These are phyloP conservation scores for Salix arbutifolia DNA, from an alignment of 345 rosid species.

Conservation along the genomic window DNA sequence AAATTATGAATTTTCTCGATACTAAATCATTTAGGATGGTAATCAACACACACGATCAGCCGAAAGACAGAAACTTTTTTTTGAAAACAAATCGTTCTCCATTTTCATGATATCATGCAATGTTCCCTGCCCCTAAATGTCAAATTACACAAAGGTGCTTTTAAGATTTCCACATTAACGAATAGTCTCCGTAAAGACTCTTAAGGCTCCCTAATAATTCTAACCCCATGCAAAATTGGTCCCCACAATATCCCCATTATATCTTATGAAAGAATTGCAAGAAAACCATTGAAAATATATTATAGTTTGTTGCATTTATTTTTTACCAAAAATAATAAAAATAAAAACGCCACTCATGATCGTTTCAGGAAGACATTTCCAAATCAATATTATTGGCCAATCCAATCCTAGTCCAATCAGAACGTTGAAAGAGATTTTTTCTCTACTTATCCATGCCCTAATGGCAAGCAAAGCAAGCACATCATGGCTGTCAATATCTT, in stretches of 20 bases:
- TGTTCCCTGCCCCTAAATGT: background rate
- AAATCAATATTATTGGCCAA: background rate
- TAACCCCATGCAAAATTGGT: background rate
- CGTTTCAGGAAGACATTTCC: background rate
- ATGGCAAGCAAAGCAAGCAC: background rate
- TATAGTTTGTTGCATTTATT: background rate
- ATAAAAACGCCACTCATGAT: background rate
- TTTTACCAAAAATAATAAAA: background rate
- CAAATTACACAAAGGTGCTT: background rate
- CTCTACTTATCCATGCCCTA: background rate
- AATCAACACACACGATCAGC: too few relatives aligned
- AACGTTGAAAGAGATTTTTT: background rate
- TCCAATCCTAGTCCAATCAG: background rate
- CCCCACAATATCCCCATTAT: background rate
- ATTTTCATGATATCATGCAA: too few relatives aligned
- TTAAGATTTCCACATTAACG: background rate
- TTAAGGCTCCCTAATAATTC: background rate
- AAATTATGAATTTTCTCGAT: too few relatives aligned
- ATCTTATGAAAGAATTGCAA: too few relatives aligned
- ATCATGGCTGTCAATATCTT: background rate
- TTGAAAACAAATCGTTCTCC: too few relatives aligned
- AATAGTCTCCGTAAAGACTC: background rate
- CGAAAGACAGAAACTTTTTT: too few relatives aligned
- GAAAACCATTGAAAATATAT: background rate
- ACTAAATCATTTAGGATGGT: too few relatives aligned